These are phyloP conservation scores for Bothriochloa decipiens DNA, from an alignment of 176 grass and related monocot species.

Conservation along the genomic window DNA sequence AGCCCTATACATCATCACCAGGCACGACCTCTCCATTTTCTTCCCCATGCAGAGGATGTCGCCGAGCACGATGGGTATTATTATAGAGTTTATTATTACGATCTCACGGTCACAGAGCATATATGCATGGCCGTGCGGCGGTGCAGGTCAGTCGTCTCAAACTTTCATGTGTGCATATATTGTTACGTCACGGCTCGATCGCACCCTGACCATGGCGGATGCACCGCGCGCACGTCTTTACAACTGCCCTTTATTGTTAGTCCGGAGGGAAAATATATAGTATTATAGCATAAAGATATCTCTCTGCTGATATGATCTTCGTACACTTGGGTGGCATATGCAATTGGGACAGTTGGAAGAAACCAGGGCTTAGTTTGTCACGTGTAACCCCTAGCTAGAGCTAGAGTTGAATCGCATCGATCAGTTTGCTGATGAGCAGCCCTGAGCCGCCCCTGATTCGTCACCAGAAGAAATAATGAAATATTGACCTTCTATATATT, in stretches of 20 bases:
- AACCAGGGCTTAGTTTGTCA: no score
- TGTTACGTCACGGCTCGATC: conserved; percentile 31
- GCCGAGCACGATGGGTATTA: conserved; percentile 23
- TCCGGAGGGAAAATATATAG: no score
- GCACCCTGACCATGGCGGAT: not conserved
- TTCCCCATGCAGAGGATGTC: not conserved
- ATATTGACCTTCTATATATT: not conserved
- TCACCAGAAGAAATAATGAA: not conserved
- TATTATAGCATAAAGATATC: not conserved
- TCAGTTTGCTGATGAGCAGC: not conserved
- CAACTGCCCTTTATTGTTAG: no score
- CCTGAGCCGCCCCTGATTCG: not conserved
- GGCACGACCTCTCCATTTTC: not conserved
- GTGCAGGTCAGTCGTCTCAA: conserved; percentile 8
- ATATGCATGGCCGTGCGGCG: not conserved
- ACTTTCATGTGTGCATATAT: not conserved
- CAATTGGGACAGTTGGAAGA: no score
- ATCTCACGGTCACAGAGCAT: not conserved
- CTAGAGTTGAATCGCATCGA: not conserved
- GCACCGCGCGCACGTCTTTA: not conserved
- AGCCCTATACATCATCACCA: conserved; percentile 6
- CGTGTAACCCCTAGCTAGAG: not conserved
- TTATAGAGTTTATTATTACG: not conserved
- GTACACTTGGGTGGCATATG: not conserved
- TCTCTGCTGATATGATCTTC: not conserved